Evolutionary conservation across 257 asterid species (phyloP), one percentile per base, ranked within the genome.

Genomic region (Coffea eugenioides): DNA sequence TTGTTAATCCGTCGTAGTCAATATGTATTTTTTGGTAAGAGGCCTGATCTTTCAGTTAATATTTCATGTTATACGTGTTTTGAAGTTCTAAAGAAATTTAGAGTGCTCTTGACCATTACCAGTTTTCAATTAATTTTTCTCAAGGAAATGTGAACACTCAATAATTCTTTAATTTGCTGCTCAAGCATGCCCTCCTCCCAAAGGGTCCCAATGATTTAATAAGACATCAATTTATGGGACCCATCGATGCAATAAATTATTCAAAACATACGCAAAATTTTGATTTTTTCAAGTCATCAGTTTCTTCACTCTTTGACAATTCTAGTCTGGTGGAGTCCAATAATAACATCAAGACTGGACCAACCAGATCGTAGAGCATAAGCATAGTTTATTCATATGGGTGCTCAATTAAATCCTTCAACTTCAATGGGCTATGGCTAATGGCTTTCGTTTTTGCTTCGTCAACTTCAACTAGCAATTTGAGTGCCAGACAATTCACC

Each of bases 401-500:
- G n/a, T 20, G 65, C 65, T 20, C 65, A 39, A 39, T 39, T 39
- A 59, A 59, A 59, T 20, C 65, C 65, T 59, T 52, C 59, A 4
- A 31, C 34, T 31, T 31, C 3, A 31, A 12, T 64, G 36, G 56
- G 13, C 34, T 20, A 39, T 39, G 5, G 3, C 34, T 31, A 31
- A 72, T 64, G 71, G 73, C 71, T 82, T 75, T 72, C 76, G 82
- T 75, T 72, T 69, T 75, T 79, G 54, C 69, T 66, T 85, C 83
- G 82, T 84, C 87, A 86, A 73, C 73, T 77, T 84, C 88, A 80
- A 84, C 90, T 84, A 79, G 21, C 66, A 79, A 51, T 70, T 78
- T 25, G 77, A 79, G 86, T 84, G 86, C 81, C 69, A 74, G 49
- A 79, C 61, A 82, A 80, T 79, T 67, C 57, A 27, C 73, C 66